Evolutionary conservation across 1,139 yeast genomes (phyloP).

Genomic region (Zygotorulaspora mrakii): DNA sequence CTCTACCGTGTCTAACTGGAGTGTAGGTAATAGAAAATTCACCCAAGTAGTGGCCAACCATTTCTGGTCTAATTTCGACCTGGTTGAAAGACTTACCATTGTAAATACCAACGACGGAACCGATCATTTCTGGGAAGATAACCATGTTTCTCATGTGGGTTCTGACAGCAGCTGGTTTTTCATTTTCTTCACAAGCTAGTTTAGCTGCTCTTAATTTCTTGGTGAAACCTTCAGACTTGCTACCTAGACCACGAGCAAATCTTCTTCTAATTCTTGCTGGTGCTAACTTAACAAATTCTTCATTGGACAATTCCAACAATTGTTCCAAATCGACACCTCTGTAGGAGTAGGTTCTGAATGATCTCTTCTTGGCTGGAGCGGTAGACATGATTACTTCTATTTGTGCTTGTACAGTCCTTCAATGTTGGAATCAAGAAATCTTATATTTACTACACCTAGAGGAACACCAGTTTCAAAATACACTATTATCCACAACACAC

Average conservation of each 20-base stretch:
- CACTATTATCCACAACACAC: not conserved
- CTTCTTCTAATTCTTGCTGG: slow-evolving; percentile 99
- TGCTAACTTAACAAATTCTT: slow-evolving; percentile 95
- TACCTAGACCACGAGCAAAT: slow-evolving; percentile 95
- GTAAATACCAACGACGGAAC: slow-evolving; percentile 98
- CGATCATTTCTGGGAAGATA: slow-evolving; percentile 99
- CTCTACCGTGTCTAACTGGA: slow-evolving; percentile 99
- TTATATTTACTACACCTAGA: too few relatives aligned
- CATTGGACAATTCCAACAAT: slow-evolving; percentile 90
- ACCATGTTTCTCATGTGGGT: slow-evolving; percentile 99
- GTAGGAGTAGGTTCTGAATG: slow-evolving; percentile 96
- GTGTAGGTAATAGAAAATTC: slow-evolving; percentile 99
- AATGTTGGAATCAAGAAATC: not conserved
- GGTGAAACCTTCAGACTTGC: slow-evolving; percentile 95
- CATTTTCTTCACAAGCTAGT: slow-evolving; percentile 86
- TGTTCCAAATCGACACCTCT: slow-evolving; percentile 98
- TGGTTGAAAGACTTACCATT: slow-evolving; percentile 99
- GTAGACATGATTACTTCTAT: slow-evolving; percentile 31
- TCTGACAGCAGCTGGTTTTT: slow-evolving; percentile 97
- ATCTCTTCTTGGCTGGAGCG: slow-evolving; percentile 69
- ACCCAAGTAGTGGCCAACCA: slow-evolving; percentile 99
- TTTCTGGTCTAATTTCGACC: slow-evolving; percentile 98
- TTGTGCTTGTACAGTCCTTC: slow-evolving; percentile 5
- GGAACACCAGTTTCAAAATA: not conserved
- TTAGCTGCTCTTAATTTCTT: slow-evolving; percentile 98